Evolutionary conservation across 2,329 filamentous ascomycete species (phyloP), one percentile per base, ranked within the genome.

Genomic region (Daldinia sp.): DNA sequence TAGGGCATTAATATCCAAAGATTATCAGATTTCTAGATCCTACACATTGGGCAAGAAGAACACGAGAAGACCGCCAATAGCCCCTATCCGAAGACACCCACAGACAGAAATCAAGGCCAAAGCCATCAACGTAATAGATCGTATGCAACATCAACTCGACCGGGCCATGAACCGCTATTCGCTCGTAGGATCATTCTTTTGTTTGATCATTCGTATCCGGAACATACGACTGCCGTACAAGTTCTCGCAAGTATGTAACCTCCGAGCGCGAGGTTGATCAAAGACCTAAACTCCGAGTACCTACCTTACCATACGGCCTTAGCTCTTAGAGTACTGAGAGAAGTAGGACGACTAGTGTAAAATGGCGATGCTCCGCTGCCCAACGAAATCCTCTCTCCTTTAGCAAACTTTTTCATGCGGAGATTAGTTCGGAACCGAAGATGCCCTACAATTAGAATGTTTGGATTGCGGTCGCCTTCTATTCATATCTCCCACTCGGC

Each of bases 371-470:
- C 50, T 65, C 65, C 37, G 52, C 56, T 60, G 56, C 58, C 61
- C 58, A 61, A 61, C 49, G 56, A 53, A 45, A 41, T 50, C 47
- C 37, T 48, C 29, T 47, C 64, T 41, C 39, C 48, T 15, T 39
- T 59, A 61, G 59, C 59, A 63, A 66, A 68, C 52, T 56, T 64
- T 45, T 21, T 11, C 37, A 34, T 53, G 34, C 30, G 53, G 54
- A 35, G 41, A 37, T 48, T 48, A 48, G 41, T 41, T 67, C 64
- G 64, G 64, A 15, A 52, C 64, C 64, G 64, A 67, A 51, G 41
- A 17, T 49, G 27, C 32, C 39, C 57, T 19, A 11, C 35, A n/a
- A 45, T 52, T 45, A 19, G 50, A 43, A 21, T 51, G 8, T 10
- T 49, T 27, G 9, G 45, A 57, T 43, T 27, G 29, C 34, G 19